Conservation (phyloP, 2,329 filamentous ascomycete genomes). For the Aspergillus fumigatiaffinis region DNA sequence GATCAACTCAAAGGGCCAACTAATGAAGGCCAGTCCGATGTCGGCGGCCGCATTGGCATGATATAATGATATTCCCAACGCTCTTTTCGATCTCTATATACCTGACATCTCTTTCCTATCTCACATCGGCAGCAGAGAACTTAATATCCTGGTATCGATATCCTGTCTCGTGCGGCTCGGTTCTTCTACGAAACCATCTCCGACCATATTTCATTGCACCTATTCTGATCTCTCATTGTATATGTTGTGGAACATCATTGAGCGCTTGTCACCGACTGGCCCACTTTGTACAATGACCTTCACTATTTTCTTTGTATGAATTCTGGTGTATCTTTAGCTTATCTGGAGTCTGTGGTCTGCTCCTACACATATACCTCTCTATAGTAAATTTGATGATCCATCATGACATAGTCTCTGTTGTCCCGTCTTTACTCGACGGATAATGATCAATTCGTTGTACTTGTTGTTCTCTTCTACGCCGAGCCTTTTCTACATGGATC, state of each 20-base stretch:
- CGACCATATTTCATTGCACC: not conserved
- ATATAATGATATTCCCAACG: not conserved
- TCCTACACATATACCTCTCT: not conserved
- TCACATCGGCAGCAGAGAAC: not conserved
- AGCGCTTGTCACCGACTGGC: not conserved
- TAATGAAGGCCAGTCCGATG: not conserved
- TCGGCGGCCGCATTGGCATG: not conserved
- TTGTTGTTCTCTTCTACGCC: slow-evolving; percentile 2
- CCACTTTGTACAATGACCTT: not conserved
- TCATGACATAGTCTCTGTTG: slow-evolving; percentile 14
- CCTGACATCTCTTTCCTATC: not conserved
- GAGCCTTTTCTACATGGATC: not conserved
- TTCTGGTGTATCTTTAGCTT: not conserved
- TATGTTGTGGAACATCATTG: not conserved
- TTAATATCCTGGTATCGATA: not conserved
- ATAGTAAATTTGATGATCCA: slow-evolving; percentile 10
- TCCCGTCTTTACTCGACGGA: slow-evolving; percentile 3
- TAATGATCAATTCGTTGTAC: slow-evolving; percentile 1
- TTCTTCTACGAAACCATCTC: not conserved
- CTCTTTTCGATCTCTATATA: not conserved
- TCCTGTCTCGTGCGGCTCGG: not conserved
- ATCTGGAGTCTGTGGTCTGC: not conserved
- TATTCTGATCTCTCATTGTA: not conserved
- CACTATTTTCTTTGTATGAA: not conserved
- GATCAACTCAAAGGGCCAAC: not conserved